These are phyloP conservation scores for Caloboletus firmus DNA, from an alignment of 1,284 basidiomycete genomes.

Conservation along the genomic window DNA sequence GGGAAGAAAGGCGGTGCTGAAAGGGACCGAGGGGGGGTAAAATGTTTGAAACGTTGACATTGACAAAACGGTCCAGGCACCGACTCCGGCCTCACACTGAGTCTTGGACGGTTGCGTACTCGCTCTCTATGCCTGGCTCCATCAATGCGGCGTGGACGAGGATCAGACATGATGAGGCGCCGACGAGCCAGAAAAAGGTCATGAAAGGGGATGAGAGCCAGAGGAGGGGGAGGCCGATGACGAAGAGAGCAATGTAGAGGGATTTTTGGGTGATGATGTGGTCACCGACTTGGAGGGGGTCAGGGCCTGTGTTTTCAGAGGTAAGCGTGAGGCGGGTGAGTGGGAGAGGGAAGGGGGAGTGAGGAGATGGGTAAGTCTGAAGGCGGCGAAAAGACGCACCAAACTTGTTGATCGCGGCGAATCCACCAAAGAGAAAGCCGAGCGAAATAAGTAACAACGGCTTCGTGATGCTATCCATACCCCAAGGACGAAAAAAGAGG, in stretches of 20 bases:
- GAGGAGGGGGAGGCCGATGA: constrained; percentile 73
- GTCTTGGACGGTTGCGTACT: constrained; percentile 78
- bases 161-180: constrained; percentile 73
- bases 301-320: constrained; percentile 66
- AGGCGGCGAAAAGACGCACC: constrained; percentile 53
- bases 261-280: constrained; percentile 80
- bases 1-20: neutral
- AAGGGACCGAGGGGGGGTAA: neutral
- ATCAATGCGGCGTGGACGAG: constrained; percentile 79
- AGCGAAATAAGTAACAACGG: constrained; percentile 81
- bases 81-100: constrained; percentile 43
- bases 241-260: constrained; percentile 78
- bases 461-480: constrained; percentile 62
- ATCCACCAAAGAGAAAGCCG: constrained; percentile 89
- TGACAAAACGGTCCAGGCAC: neutral
- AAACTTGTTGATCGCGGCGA: constrained; percentile 86
- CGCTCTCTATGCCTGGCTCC: constrained; percentile 88
- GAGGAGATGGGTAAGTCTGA: neutral
- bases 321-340: neutral
- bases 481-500: neutral
- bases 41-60: neutral
- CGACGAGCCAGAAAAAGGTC: constrained; percentile 79
- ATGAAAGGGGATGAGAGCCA: constrained; percentile 66
- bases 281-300: constrained; percentile 77
- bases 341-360: neutral